A percentile compares a stretch with the other conserved stretches of the same genome.
Evolutionary conservation across 306 rosid genomes (phyloP).

Genomic region (Clitoria ternatea): DNA sequence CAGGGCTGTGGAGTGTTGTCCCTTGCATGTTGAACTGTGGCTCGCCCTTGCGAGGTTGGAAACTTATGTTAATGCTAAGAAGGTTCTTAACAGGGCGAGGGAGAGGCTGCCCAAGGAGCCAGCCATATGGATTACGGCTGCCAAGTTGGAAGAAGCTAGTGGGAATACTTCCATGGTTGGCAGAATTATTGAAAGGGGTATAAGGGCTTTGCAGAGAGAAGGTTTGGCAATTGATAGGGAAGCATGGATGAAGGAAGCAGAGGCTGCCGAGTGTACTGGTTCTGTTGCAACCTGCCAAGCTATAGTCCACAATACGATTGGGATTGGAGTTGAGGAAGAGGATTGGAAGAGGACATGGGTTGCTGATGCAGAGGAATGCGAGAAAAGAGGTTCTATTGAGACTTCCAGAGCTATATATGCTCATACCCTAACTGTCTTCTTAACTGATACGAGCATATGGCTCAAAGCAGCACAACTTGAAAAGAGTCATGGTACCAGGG

Average conservation of each 20-base stretch:
- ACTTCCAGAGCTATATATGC: slow-evolving; percentile 91
- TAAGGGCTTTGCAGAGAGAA: slow-evolving; percentile 80
- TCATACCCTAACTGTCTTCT: slow-evolving; percentile 74
- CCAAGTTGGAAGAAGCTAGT: slow-evolving; percentile 92
- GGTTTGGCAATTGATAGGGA: slow-evolving; percentile 73
- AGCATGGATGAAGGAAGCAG: slow-evolving; percentile 95
- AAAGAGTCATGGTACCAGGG: slow-evolving; percentile 88
- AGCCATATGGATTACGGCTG: slow-evolving; percentile 86
- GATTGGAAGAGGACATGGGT: slow-evolving; percentile 97
- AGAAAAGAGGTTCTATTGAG: slow-evolving; percentile 85
- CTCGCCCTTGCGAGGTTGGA: slow-evolving; percentile 88
- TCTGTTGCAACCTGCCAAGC: slow-evolving; percentile 82
- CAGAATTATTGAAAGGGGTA: slow-evolving; percentile 83
- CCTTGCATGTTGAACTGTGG: slow-evolving; percentile 90
- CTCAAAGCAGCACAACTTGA: slow-evolving; percentile 94
- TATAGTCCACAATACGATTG: slow-evolving; percentile 62
- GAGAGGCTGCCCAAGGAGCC: slow-evolving; percentile 82
- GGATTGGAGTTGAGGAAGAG: slow-evolving; percentile 90
- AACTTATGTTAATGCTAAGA: slow-evolving; percentile 74
- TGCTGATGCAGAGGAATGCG: slow-evolving; percentile 96
- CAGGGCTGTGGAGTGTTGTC: slow-evolving; percentile 88
- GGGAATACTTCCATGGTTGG: slow-evolving; percentile 83
- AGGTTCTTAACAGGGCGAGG: slow-evolving; percentile 80
- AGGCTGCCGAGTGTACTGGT: slow-evolving; percentile 87
- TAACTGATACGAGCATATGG: slow-evolving; percentile 93